Percentiles rank a stretch among this genome's conserved stretches.
phyloP scores from a whole-genome alignment of 805 yeast species.

The Metschnikowia matae region DNA sequence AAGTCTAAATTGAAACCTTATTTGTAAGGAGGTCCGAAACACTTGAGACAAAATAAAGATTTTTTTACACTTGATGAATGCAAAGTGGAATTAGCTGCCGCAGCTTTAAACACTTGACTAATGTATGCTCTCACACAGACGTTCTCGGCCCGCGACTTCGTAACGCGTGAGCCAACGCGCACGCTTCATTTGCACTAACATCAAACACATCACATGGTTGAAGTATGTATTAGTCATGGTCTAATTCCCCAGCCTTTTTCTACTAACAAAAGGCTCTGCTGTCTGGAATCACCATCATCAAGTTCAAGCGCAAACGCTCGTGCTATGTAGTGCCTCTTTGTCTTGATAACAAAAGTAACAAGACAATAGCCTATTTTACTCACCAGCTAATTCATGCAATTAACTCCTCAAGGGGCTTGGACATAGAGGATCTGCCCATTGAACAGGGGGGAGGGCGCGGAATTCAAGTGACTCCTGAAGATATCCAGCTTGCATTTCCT shows the following conservation, averaged over 20 bases:
- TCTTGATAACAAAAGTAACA: constrained; percentile 15
- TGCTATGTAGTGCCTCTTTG: constrained; percentile 31
- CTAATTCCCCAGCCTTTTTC: background rate
- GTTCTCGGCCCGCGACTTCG: background rate
- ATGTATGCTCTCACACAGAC: background rate
- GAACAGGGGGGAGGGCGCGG: constrained; percentile 12
- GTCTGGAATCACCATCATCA: constrained; percentile 29
- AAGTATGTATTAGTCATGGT: background rate
- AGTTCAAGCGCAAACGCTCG: constrained; percentile 30
- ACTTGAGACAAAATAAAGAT: no score
- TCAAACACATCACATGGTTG: background rate
- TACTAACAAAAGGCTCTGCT: constrained; percentile 15
- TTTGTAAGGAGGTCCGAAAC: no score
- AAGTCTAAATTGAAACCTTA: no score
- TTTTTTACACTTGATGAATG: no score
- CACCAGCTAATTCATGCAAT: constrained; percentile 34
- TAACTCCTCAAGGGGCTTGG: constrained; percentile 47
- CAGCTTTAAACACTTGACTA: no score
- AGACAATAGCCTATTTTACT: constrained; percentile 20
- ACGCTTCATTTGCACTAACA: background rate
- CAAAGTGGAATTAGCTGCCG: no score
- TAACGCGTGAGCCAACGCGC: constrained; percentile 1
- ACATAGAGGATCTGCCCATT: constrained; percentile 17
- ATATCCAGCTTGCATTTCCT: constrained; percentile 40
- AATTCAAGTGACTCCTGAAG: constrained; percentile 15